phyloP scores from a whole-genome alignment of 2,329 filamentous ascomycete genomes.

The Fusarium sp. region DNA sequence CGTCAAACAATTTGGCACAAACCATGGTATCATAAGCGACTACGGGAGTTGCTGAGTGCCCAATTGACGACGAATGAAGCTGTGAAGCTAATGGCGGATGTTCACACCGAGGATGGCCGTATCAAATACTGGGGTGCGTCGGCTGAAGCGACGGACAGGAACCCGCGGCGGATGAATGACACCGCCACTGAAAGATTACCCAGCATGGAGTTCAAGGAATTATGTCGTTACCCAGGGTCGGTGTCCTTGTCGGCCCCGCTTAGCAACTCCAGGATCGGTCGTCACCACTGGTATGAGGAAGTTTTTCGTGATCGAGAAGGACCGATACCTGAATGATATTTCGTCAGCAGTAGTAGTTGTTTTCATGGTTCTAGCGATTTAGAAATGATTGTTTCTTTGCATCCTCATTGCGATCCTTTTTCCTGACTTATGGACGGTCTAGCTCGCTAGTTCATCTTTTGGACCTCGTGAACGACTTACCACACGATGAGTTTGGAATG shows the following conservation, averaged over 20 bases:
- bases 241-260: too few species aligned
- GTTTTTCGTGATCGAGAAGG: not conserved
- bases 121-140: not conserved
- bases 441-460: too few species aligned
- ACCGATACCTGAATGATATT: too few species aligned
- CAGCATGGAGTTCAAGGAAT: not conserved
- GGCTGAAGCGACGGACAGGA: not conserved
- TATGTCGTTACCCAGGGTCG: not conserved
- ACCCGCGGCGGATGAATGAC: not conserved
- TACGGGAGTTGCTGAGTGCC: not conserved
- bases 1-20: not conserved
- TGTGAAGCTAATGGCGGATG: not conserved
- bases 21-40: not conserved
- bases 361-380: too few species aligned
- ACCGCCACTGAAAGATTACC: not conserved
- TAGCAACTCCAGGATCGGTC: not conserved
- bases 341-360: too few species aligned
- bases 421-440: too few species aligned
- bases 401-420: too few species aligned
- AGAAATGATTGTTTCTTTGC: too few species aligned
- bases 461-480: too few species aligned
- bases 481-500: too few species aligned
- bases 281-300: not conserved
- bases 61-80: not conserved
- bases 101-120: not conserved